Base-by-base conservation (phyloP, 768 basidiomycete species). In the Naematelia aurantialba region DNA sequence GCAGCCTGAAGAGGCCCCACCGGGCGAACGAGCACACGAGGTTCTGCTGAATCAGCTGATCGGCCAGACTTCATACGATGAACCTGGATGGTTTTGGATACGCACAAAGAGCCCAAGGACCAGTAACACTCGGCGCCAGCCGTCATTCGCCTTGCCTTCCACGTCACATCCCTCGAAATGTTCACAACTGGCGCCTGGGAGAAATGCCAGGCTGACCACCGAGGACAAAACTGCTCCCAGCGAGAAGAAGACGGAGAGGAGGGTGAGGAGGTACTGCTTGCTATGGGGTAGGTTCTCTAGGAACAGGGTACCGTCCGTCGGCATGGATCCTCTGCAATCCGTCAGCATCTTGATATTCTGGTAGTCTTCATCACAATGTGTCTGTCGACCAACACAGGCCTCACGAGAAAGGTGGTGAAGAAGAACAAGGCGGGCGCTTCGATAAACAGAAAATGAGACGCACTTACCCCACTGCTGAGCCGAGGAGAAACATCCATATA, bases 221-320 rank as follows among this genome's bases (percentile, higher is more conserved):
- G 92, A 90, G 1, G 91, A 81, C 3, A 96, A 75, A 45, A 98
- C 89, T 0, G 93, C 86, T 47, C 94, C 94, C 39, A 96, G 78
- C 4, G 91, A 92, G 81, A 97, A 97, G 80, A 97, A 98, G n/a
- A 92, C 84, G 3, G 91, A 91, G 22, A 96, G 83, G 0, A 87
- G 88, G 0, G 91, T 94, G 54, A 97, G 86, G 27, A 98, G 83
- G 73, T 94, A 91, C 68, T 91, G 86, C 63, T 92, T 91, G n/a
- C 84, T 84, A 63, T 87, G 85, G 1, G 94, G 94, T 81, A 97
- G 85, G 68, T 96, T 91, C 69, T 99, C 94, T 5, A 71, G 66
- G 46, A 69, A 74, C 52, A 94, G 84, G 0, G 91, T 97, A 4
- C 93, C 92, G 66, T 97, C 94, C 0, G 93, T 98, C 0, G 93